A percentile compares a stretch with the other conserved stretches of the same genome.
These are phyloP conservation scores for Mycena amicta DNA, from an alignment of 768 basidiomycete species.

Conservation along the genomic window DNA sequence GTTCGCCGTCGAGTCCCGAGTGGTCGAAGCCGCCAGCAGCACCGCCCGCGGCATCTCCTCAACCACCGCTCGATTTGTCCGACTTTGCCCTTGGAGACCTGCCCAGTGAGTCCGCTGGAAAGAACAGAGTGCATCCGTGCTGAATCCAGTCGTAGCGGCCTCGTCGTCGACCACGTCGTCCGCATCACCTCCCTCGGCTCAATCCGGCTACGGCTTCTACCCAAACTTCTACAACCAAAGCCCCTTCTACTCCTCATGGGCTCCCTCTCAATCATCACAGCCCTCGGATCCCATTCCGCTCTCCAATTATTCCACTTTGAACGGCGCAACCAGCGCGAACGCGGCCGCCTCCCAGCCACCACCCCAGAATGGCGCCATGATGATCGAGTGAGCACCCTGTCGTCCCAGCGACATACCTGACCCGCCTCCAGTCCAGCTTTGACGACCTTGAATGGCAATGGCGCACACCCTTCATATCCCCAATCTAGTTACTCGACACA, in stretches of 20 bases:
- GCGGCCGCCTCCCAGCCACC: slow-evolving; percentile 29
- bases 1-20: slow-evolving; percentile 36
- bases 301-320: slow-evolving; percentile 21
- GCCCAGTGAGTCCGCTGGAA: slow-evolving; percentile 36
- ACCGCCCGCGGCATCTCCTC: slow-evolving; percentile 23
- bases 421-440: slow-evolving; percentile 55
- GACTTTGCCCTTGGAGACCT: slow-evolving; percentile 55
- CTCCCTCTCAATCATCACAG: slow-evolving; percentile 27
- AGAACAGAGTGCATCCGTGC: slow-evolving; percentile 32
- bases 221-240: slow-evolving; percentile 23
- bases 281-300: slow-evolving; percentile 23
- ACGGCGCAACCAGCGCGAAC: slow-evolving; percentile 29
- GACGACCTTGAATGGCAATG: slow-evolving; percentile 57
- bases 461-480: slow-evolving; percentile 48
- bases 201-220: slow-evolving; percentile 42
- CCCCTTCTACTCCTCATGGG: slow-evolving; percentile 23
- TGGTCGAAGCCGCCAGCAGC: slow-evolving; percentile 43
- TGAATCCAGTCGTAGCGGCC: slow-evolving; percentile 69
- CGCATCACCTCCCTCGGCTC: slow-evolving; percentile 29
- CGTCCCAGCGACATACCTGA: slow-evolving; percentile 16
- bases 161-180: slow-evolving; percentile 34
- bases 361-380: slow-evolving; percentile 41
- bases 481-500: slow-evolving; percentile 43
- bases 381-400: slow-evolving; percentile 65
- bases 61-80: slow-evolving; percentile 39